Conservation (phyloP, 1,139 yeast genomes). For the Yamadazyma conglobata region DNA sequence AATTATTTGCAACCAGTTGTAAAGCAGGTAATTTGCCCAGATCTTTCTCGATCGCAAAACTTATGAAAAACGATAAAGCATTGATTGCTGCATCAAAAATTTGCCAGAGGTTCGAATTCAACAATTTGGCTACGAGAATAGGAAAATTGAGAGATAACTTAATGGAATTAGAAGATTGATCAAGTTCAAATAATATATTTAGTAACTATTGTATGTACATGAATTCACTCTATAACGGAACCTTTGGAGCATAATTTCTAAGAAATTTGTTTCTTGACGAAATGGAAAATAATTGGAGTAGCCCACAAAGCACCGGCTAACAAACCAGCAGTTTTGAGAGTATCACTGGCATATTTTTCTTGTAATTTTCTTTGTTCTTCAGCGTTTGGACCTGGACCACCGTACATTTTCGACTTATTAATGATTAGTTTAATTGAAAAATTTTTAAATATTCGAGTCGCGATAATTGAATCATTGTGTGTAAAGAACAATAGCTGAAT, state of each 20-base stretch:
- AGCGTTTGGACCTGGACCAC: conserved; percentile 62
- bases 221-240: too few relatives aligned
- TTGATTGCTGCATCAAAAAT: conserved; percentile 80
- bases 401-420: too few relatives aligned
- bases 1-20: conserved; percentile 77
- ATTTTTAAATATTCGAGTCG: conserved; percentile 1
- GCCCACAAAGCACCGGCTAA: conserved; percentile 80
- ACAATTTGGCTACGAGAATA: conserved; percentile 63
- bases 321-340: conserved; percentile 63
- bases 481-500: conserved; percentile 2
- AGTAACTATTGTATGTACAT: conserved; percentile 4
- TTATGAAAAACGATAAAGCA: conserved; percentile 74
- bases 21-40: conserved; percentile 60
- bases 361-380: conserved; percentile 78
- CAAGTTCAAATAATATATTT: too few relatives aligned
- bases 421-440: conserved; percentile 2
- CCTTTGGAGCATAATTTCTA: too few relatives aligned
- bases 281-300: conserved; percentile 63
- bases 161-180: conserved; percentile 24
- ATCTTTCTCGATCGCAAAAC: conserved; percentile 67
- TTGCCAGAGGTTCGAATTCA: conserved; percentile 72
- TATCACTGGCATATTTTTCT: conserved; percentile 64
- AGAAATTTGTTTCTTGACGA: conserved; percentile 55
- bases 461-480: too few relatives aligned
- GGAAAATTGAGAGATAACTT: conserved; percentile 58